phyloP scores from a whole-genome alignment of 805 yeast species.

The Starmerella vaccinii region DNA sequence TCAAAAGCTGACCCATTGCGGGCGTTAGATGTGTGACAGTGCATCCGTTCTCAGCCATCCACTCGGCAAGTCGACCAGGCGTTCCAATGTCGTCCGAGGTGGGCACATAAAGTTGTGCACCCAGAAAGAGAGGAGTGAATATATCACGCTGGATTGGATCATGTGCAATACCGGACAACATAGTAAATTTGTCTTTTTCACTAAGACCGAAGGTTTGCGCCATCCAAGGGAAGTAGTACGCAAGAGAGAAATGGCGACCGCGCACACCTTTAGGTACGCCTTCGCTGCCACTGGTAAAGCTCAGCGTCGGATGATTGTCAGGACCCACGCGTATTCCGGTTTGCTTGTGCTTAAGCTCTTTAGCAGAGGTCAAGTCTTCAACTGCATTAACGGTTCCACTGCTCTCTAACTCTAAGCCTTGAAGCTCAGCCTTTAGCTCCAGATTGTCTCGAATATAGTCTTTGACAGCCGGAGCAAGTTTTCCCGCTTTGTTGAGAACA shows the following conservation, averaged over 20 bases:
- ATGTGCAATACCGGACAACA: constrained; percentile 98
- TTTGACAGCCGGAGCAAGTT: constrained; percentile 63
- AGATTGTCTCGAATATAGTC: constrained; percentile 67
- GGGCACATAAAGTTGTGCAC: constrained; percentile 88
- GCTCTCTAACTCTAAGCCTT: constrained; percentile 64
- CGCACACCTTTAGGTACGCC: constrained; percentile 98
- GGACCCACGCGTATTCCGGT: constrained; percentile 95
- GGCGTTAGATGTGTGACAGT: constrained; percentile 97
- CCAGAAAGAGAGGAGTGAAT: constrained; percentile 93
- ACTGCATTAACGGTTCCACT: constrained; percentile 50
- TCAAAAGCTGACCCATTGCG: constrained; percentile 95
- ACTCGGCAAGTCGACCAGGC: constrained; percentile 92
- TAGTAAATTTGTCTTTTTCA: constrained; percentile 79
- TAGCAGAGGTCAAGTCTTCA: constrained; percentile 32
- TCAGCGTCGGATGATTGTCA: constrained; percentile 90
- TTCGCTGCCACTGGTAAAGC: constrained; percentile 96
- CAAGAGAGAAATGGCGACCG: constrained; percentile 93
- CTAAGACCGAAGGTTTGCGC: constrained; percentile 68
- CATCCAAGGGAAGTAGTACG: constrained; percentile 99
- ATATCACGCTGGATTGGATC: constrained; percentile 99
- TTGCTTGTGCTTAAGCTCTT: constrained; percentile 42
- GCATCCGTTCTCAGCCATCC: constrained; percentile 89
- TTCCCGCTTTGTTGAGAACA: constrained; percentile 84
- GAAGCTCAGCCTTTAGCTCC: constrained; percentile 60
- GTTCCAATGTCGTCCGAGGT: constrained; percentile 97